Conservation (phyloP, 306 rosid species). For the Fragaria iinumae region DNA sequence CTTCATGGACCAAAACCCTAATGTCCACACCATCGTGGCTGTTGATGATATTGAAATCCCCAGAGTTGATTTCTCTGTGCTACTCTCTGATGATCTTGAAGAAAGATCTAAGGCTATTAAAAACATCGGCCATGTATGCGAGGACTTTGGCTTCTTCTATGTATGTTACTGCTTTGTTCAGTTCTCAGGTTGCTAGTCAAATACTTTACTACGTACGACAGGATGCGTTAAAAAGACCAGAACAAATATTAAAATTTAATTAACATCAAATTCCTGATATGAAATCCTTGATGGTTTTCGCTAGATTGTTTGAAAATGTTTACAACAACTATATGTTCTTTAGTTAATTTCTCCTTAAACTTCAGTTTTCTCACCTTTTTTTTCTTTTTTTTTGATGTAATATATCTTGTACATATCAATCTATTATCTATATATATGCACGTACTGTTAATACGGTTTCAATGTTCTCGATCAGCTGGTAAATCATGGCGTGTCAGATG, state of each 20-base stretch:
- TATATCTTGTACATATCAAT: too few relatives aligned
- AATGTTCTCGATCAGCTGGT: slow-evolving; percentile 32
- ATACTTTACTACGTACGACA: not conserved
- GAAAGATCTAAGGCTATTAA: slow-evolving; percentile 6
- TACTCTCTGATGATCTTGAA: slow-evolving; percentile 20
- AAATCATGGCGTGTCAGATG: slow-evolving; percentile 37
- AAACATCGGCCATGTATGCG: slow-evolving; percentile 12
- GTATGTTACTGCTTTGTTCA: not conserved
- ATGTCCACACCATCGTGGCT: not conserved
- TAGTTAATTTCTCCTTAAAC: not conserved
- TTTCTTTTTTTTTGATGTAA: not conserved
- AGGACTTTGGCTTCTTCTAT: slow-evolving; percentile 27
- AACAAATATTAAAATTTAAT: not conserved
- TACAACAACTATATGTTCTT: not conserved
- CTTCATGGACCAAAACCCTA: not conserved
- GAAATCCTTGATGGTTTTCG: not conserved
- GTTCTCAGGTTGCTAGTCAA: not conserved
- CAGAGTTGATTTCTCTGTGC: slow-evolving; percentile 17
- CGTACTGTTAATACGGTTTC: not conserved
- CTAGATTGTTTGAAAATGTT: not conserved
- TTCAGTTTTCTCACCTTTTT: not conserved
- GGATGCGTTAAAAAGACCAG: not conserved
- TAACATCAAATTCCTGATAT: not conserved
- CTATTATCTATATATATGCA: too few relatives aligned
- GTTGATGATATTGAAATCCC: slow-evolving; percentile 11